Evolutionary conservation across 352 stramenopile species (phyloP).

Genomic region (Globisporangium camurandrum): DNA sequence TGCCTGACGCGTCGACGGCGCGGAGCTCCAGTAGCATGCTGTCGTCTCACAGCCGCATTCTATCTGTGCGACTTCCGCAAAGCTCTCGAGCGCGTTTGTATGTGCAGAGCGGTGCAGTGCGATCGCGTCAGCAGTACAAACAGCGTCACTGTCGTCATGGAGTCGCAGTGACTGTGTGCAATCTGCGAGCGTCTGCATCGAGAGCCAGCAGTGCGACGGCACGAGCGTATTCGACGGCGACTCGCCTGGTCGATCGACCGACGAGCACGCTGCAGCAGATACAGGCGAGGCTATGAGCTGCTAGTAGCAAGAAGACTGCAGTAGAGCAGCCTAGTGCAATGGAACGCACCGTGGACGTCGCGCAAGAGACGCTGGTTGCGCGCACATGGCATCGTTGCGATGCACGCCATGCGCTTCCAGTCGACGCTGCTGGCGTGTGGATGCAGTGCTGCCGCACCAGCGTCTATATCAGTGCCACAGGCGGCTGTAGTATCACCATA

Average conservation of each 20-base stretch:
- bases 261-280: constrained; percentile 15
- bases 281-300: not conserved
- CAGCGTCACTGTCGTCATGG: not conserved
- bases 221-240: constrained; percentile 25
- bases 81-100: constrained; percentile 20
- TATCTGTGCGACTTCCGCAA: constrained; percentile 40
- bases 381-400: constrained; percentile 11
- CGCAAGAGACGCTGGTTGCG: constrained; percentile 14
- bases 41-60: constrained; percentile 58
- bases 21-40: constrained; percentile 56
- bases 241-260: constrained; percentile 24
- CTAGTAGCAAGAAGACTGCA: not conserved
- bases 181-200: constrained; percentile 19
- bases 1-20: constrained; percentile 11
- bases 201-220: constrained; percentile 26
- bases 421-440: not conserved
- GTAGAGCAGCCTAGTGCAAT: not conserved
- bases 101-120: too few relatives aligned
- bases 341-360: constrained; percentile 19
- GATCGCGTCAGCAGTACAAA: too few relatives aligned
- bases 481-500: not conserved
- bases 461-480: too few relatives aligned
- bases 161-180: constrained; percentile 20
- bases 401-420: constrained; percentile 24
- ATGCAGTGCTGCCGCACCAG: constrained; percentile 1